Conservation (phyloP, 2,329 filamentous ascomycete species). For the Colletotrichum lentis region DNA sequence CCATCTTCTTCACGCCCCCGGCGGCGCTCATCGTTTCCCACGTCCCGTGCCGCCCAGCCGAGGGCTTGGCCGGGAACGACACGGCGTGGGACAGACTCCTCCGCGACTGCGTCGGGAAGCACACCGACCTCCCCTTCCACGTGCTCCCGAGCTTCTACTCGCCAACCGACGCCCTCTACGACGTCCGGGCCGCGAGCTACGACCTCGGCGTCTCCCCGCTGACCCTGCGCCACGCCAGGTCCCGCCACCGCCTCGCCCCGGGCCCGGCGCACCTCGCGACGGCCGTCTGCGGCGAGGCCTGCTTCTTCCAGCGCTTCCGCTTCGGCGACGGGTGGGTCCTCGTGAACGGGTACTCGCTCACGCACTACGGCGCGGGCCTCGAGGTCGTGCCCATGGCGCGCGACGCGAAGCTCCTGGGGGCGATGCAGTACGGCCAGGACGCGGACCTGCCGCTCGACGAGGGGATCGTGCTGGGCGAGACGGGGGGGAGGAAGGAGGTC, state of each 20-base stretch:
- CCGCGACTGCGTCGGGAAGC: conserved; percentile 50
- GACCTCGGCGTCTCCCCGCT: conserved; percentile 54
- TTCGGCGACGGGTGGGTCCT: conserved; percentile 59
- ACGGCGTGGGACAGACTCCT: conserved; percentile 53
- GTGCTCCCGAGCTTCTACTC: conserved; percentile 55
- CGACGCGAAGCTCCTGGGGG: conserved; percentile 19
- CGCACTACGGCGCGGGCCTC: conserved; percentile 52
- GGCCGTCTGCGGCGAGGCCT: conserved; percentile 54
- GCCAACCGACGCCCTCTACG: conserved; percentile 47
- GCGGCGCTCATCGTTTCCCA: conserved; percentile 48
- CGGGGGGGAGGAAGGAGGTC: conserved; percentile 43
- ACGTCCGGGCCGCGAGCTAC: conserved; percentile 45
- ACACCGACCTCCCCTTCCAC: conserved; percentile 50
- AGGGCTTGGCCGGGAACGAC: conserved; percentile 39
- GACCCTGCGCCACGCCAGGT: conserved; percentile 51
- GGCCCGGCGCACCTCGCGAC: conserved; percentile 54
- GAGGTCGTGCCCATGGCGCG: conserved; percentile 36
- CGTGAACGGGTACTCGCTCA: conserved; percentile 57
- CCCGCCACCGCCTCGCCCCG: conserved; percentile 51
- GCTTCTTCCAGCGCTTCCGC: conserved; percentile 57
- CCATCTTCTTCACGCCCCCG: conserved; percentile 51
- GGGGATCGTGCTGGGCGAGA: conserved; percentile 47
- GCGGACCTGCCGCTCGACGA: conserved; percentile 41
- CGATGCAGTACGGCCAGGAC: conserved; percentile 31
- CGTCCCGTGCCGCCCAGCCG: conserved; percentile 48